A percentile compares a stretch with the other conserved stretches of the same genome.
Evolutionary conservation across 1,284 basidiomycete genomes (phyloP).

Genomic region (Tylopilus sp.): DNA sequence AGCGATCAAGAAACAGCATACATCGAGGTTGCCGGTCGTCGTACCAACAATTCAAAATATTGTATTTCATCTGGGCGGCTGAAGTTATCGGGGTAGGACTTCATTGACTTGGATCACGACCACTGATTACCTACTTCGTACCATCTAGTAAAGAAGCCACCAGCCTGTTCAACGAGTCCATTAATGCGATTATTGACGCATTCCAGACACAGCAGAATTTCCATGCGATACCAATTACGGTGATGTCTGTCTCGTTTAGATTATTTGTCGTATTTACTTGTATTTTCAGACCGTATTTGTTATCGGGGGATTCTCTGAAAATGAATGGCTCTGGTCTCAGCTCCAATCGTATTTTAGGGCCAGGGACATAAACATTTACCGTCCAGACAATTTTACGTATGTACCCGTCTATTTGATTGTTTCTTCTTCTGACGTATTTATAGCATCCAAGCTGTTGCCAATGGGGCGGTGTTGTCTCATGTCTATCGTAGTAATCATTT

Average conservation of each 20-base stretch:
- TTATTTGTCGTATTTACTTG: not conserved
- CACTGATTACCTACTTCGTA: no score
- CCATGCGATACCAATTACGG: not conserved
- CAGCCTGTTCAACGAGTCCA: not conserved
- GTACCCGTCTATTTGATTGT: not conserved
- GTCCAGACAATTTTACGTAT: not conserved
- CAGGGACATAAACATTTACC: not conserved
- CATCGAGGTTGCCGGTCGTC: not conserved
- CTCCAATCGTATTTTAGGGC: not conserved
- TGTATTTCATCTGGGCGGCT: not conserved
- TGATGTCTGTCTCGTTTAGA: not conserved
- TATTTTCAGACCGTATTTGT: not conserved
- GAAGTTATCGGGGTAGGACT: not conserved
- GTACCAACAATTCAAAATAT: not conserved
- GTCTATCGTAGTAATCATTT: not conserved
- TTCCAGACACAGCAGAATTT: not conserved
- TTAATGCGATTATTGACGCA: not conserved
- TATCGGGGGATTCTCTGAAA: not conserved
- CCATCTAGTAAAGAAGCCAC: not conserved
- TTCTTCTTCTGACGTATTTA: not conserved
- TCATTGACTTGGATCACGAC: no score
- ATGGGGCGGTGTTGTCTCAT: not conserved
- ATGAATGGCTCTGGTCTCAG: not conserved
- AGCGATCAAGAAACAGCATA: slow-evolving; percentile 8
- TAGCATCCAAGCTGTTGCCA: not conserved